Evolutionary conservation across 345 rosid genomes (phyloP), one percentile per base, ranked within the genome.

Genomic region (Capsella bursapastoris): DNA sequence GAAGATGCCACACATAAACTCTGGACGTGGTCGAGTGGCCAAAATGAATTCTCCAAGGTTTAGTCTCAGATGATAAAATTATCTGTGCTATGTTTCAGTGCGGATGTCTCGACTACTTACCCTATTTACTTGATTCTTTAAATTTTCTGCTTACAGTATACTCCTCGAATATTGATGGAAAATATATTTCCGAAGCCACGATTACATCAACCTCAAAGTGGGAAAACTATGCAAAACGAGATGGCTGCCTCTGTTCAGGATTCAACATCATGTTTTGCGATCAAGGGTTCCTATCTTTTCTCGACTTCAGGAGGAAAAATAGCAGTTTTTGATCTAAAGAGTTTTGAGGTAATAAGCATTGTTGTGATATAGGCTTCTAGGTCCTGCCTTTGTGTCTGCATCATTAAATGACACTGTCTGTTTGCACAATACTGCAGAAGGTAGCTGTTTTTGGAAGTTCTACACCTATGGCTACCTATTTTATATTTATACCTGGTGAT

Each of bases 281-380:
- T 80, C 60, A 74, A 64, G 22, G 76, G 80, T 38, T 71, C 82
- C 61, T 38, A 75, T 78, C 72, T 83, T 59, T 78, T 71, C 74
- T 83, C 82, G 1, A 64, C 79, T 41, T 78, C 82, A 32, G 86
- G 84, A 68, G 82, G 74, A 37, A 68, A 65, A 47, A 78, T 80
- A 61, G 66, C 84, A 64, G 49, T 83, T 31, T 83, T 78, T 70
- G 71, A 71, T 78, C 15, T 78, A 37, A 72, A 72, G 44, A 75
- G 69, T 27, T 80, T 75, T 31, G 71, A 83, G 79, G 86, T 80
- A 72, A 59, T 35, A 71, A 28, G 45, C 53, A n/a, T 43, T 31
- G 44, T 61, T 35, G 35, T 28, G 25, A 58, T 50, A 18, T 57
- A 50, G 58, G 56, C 61, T 71, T 65, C 57, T 45, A 10, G 2